Evolutionary conservation across 805 yeast genomes (phyloP).

Genomic region (Yamadazyma endophytica): DNA sequence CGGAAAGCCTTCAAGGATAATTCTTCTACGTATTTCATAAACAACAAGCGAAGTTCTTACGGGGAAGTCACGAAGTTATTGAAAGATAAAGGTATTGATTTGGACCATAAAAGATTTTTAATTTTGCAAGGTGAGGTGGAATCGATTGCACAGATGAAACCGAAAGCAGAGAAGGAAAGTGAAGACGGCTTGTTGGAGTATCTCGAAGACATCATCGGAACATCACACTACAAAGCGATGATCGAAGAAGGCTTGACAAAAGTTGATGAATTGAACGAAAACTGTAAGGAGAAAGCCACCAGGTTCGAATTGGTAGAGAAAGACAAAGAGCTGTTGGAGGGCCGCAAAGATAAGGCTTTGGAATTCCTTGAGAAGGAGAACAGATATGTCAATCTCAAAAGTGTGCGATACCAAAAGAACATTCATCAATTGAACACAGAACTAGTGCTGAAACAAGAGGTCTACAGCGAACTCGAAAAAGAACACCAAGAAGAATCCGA

Average conservation of each 20-base stretch:
- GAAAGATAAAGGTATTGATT: conserved; percentile 81
- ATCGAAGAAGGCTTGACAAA: conserved; percentile 62
- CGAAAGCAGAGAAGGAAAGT: conserved; percentile 87
- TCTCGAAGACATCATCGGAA: conserved; percentile 94
- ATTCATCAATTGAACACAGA: conserved; percentile 36
- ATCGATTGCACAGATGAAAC: conserved; percentile 96
- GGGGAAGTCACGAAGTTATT: conserved; percentile 73
- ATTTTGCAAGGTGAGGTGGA: conserved; percentile 98
- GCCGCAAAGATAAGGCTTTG: conserved; percentile 68
- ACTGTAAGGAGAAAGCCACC: conserved; percentile 74
- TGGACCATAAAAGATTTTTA: conserved; percentile 90
- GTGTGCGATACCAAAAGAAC: conserved; percentile 54
- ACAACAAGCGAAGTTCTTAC: conserved; percentile 66
- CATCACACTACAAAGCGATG: conserved; percentile 71
- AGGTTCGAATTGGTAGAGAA: conserved; percentile 76
- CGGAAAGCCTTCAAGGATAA: conserved; percentile 78
- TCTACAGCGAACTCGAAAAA: conserved; percentile 29
- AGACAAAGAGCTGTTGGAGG: conserved; percentile 62
- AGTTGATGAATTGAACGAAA: conserved; percentile 73
- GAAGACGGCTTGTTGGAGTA: conserved; percentile 95
- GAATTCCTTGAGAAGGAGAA: conserved; percentile 64
- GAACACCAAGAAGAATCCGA: conserved; percentile 27
- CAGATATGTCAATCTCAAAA: conserved; percentile 45
- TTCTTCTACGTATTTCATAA: conserved; percentile 72
- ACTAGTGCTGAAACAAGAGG: conserved; percentile 32